phyloP scores from a whole-genome alignment of 1,284 basidiomycete species.

The Schizophyllum amplum region DNA sequence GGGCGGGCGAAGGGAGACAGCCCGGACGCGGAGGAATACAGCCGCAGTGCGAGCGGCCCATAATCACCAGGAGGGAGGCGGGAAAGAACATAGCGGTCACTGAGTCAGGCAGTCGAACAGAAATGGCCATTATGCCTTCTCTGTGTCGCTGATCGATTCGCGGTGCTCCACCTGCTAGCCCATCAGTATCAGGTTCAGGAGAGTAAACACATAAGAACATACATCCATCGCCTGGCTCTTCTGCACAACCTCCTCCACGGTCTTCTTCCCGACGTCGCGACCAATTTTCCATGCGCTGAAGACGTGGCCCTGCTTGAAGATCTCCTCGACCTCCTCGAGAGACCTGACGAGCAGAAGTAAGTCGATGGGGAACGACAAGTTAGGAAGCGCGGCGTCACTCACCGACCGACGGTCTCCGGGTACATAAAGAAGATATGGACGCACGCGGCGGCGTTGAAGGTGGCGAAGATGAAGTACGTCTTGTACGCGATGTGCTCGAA shows the following conservation, averaged over 20 bases:
- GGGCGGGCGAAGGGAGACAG: no score
- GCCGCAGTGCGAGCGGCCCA: no score
- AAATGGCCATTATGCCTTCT: neutral
- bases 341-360: no score
- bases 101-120: no score
- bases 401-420: slow-evolving; percentile 67
- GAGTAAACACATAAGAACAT: neutral
- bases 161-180: neutral
- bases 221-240: neutral
- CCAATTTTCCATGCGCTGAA: slow-evolving; percentile 69
- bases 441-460: slow-evolving; percentile 67
- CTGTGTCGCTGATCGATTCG: neutral
- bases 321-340: slow-evolving; percentile 70
- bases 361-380: no score
- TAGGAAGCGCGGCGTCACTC: no score
- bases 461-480: slow-evolving; percentile 70
- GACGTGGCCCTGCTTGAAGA: slow-evolving; percentile 59
- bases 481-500: slow-evolving; percentile 45
- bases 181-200: neutral
- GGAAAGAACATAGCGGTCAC: no score
- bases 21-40: no score
- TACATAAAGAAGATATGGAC: slow-evolving; percentile 68
- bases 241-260: slow-evolving; percentile 35
- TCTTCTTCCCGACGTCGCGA: slow-evolving; percentile 55
- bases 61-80: no score